Evolutionary conservation across 2,329 filamentous ascomycete species (phyloP).

Genomic region (Atkinsonella texensis): DNA sequence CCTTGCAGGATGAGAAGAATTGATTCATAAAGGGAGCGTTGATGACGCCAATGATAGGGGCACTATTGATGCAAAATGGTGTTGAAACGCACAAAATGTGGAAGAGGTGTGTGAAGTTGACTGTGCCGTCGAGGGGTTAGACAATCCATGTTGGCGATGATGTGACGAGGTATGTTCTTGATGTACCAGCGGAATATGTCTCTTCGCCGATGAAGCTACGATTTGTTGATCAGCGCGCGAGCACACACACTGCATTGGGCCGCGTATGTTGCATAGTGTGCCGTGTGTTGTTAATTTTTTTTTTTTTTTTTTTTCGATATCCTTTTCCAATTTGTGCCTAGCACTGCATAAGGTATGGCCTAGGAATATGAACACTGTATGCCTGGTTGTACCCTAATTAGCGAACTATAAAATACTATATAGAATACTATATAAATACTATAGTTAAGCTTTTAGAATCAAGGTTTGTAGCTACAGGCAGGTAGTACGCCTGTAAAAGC

Average conservation of each 20-base stretch:
- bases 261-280: no score
- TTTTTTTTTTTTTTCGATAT: no score
- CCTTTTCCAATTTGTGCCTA: no score
- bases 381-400: no score
- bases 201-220: constrained; percentile 62
- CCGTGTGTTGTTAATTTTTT: no score
- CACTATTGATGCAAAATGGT: constrained; percentile 47
- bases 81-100: constrained; percentile 76
- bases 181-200: constrained; percentile 55
- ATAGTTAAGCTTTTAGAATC: no score
- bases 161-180: constrained; percentile 53
- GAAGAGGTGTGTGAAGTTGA: constrained; percentile 72
- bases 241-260: not conserved
- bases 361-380: no score
- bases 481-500: no score
- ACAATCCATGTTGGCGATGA: constrained; percentile 60
- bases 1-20: constrained; percentile 54
- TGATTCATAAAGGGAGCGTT: constrained; percentile 59
- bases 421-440: no score
- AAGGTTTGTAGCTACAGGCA: no score
- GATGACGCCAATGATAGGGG: constrained; percentile 57
- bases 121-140: constrained; percentile 67
- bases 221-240: not conserved
- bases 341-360: no score
- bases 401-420: no score